phyloP scores from a whole-genome alignment of 2,329 filamentous ascomycete genomes.

The Dactylonectria macrodidyma region DNA sequence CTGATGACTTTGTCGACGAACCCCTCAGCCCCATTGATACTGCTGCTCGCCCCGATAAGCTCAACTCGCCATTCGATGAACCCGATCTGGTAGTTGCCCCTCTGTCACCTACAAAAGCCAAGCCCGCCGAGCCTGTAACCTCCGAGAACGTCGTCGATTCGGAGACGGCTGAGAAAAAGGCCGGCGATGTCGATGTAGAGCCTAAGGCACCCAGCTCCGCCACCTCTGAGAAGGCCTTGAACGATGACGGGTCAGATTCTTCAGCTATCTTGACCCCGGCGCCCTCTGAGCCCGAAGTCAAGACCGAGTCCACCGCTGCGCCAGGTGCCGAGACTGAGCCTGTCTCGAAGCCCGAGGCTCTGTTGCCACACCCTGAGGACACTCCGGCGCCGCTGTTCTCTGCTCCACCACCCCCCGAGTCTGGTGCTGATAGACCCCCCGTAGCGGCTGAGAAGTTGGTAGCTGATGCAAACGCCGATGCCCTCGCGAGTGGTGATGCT shows the following conservation, averaged over 20 bases:
- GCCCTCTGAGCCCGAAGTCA: constrained; percentile 44
- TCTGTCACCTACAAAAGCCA: constrained; percentile 65
- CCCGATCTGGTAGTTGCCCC: constrained; percentile 70
- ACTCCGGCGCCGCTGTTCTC: constrained; percentile 75
- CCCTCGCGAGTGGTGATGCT: constrained; percentile 12
- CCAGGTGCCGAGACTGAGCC: constrained; percentile 30
- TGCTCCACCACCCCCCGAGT: constrained; percentile 48
- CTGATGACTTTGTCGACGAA: constrained; percentile 83
- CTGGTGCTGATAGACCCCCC: constrained; percentile 45
- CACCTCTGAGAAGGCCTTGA: constrained; percentile 15
- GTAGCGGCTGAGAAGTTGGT: constrained; percentile 37
- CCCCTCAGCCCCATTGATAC: constrained; percentile 79
- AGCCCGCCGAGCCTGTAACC: constrained; percentile 44
- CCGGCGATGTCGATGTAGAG: constrained; percentile 17
- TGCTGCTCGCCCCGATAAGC: constrained; percentile 71
- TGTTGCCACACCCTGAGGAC: constrained; percentile 75
- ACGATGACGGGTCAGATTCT: constrained; percentile 41
- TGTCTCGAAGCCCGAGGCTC: constrained; percentile 40
- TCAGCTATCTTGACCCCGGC: constrained; percentile 40
- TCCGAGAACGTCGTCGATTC: constrained; percentile 35
- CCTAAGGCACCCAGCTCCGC: constrained; percentile 7
- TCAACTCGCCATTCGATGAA: constrained; percentile 69
- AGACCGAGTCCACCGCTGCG: constrained; percentile 28
- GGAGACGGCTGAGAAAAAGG: constrained; percentile 29
- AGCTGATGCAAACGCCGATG: constrained; percentile 23